Conservation (phyloP, 768 basidiomycete genomes). For the Tylopilus sp. region DNA sequence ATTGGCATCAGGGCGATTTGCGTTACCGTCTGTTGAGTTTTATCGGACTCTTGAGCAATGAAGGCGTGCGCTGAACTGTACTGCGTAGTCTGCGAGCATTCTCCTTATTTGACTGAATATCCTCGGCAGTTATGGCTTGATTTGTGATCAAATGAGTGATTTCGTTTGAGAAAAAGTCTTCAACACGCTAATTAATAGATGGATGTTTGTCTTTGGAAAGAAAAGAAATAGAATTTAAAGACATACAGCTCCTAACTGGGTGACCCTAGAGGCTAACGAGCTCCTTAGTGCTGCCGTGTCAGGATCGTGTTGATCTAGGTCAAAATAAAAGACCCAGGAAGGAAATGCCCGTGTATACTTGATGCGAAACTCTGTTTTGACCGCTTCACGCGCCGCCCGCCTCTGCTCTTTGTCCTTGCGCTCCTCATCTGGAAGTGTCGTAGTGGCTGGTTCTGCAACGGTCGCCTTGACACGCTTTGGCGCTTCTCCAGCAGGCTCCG, state of each 20-base stretch:
- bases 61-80: conserved; percentile 21
- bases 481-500: conserved; percentile 40
- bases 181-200: conserved; percentile 57
- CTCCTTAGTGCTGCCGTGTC: conserved; percentile 34
- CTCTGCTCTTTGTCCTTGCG: conserved; percentile 47
- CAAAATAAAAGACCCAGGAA: conserved; percentile 81
- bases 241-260: conserved; percentile 76
- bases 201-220: conserved; percentile 1
- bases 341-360: conserved; percentile 90
- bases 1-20: neutral
- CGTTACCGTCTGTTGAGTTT: conserved; percentile 57
- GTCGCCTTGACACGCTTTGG: conserved; percentile 46
- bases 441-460: conserved; percentile 18
- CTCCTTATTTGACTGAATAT: conserved; percentile 56
- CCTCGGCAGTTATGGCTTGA: conserved; percentile 37
- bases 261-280: conserved; percentile 53
- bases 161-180: conserved; percentile 83
- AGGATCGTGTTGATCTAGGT: conserved; percentile 49
- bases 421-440: conserved; percentile 32
- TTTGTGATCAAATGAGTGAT: conserved; percentile 89
- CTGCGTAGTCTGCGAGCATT: conserved; percentile 44
- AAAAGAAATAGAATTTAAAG: neutral
- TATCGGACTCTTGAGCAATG: conserved; percentile 59
- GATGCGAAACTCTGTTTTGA: conserved; percentile 67
- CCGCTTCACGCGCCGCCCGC: conserved; percentile 49